phyloP scores from a whole-genome alignment of 2,329 filamentous ascomycete genomes.

The Penicillium sp. region DNA sequence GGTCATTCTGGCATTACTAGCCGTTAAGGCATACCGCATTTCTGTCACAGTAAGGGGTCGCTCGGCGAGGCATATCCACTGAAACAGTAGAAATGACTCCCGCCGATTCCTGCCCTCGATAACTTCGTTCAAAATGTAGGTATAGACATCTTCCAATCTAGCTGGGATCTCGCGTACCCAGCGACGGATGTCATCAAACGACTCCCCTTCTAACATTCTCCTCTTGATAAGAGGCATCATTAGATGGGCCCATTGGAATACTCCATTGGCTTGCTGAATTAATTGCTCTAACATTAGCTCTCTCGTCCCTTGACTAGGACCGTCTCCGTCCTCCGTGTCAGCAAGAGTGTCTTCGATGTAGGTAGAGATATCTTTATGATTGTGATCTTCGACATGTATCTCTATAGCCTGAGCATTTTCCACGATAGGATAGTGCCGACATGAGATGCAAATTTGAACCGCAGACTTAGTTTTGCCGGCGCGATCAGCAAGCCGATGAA shows the following conservation, averaged over 20 bases:
- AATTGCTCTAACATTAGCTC: background rate
- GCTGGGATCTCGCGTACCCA: constrained; percentile 8
- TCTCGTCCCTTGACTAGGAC: background rate
- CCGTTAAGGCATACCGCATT: constrained; percentile 9
- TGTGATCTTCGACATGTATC: constrained; percentile 10
- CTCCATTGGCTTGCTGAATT: constrained; percentile 1
- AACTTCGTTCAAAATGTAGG: constrained; percentile 4
- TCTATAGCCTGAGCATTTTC: constrained; percentile 1
- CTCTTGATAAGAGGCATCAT: constrained; percentile 3
- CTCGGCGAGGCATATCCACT: constrained; percentile 13
- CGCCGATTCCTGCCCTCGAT: background rate
- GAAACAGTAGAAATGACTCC: constrained; percentile 3
- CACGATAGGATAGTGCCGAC: constrained; percentile 16
- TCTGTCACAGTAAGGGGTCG: constrained; percentile 8
- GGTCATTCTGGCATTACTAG: background rate
- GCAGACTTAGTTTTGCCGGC: background rate
- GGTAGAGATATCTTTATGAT: background rate
- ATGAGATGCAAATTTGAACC: constrained; percentile 12
- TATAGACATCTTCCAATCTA: constrained; percentile 6
- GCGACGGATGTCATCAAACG: background rate
- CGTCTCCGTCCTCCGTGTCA: background rate
- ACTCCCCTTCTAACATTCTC: constrained; percentile 5
- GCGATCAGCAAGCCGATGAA: constrained; percentile 1
- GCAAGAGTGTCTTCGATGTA: constrained; percentile 5
- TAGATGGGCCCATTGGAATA: constrained; percentile 12